Percentiles rank a stretch among this genome's conserved stretches.
phyloP scores from a whole-genome alignment of 2,329 filamentous ascomycete species.

The Talaromyces sp. region DNA sequence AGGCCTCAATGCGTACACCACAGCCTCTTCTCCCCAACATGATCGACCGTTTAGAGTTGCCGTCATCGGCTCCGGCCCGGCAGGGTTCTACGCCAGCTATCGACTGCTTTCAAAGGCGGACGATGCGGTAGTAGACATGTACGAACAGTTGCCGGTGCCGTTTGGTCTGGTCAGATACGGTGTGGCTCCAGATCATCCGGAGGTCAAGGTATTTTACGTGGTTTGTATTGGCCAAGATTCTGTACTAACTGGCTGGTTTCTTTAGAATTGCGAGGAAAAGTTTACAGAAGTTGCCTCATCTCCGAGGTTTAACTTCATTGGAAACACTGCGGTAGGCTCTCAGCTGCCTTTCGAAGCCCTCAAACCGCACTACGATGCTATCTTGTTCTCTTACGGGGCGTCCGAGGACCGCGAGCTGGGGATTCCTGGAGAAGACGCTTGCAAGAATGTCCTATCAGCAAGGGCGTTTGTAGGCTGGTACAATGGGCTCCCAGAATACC shows the following conservation, averaged over 20 bases:
- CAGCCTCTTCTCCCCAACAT: conserved; percentile 20
- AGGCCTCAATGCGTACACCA: conserved; percentile 11
- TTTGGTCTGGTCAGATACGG: conserved; percentile 90
- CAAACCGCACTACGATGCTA: conserved; percentile 79
- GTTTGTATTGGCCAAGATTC: not conserved
- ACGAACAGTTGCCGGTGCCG: conserved; percentile 85
- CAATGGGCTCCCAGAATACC: conserved; percentile 84
- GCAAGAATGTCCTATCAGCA: conserved; percentile 73
- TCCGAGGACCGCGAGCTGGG: conserved; percentile 73
- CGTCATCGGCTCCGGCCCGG: conserved; percentile 86
- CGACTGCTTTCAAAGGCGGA: conserved; percentile 72
- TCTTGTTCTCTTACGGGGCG: conserved; percentile 90
- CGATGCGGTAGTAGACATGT: conserved; percentile 82
- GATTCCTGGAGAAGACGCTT: conserved; percentile 68
- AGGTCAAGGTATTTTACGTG: conserved; percentile 71
- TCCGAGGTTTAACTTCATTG: conserved; percentile 80
- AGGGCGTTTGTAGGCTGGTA: conserved; percentile 97
- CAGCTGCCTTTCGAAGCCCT: conserved; percentile 63
- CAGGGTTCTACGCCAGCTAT: conserved; percentile 91
- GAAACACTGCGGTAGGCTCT: conserved; percentile 76
- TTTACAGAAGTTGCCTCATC: conserved; percentile 83
- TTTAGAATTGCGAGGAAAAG: conserved; percentile 86
- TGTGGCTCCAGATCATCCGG: conserved; percentile 96
- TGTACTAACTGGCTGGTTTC: not conserved
- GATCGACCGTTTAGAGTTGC: conserved; percentile 68